phyloP scores from a whole-genome alignment of 2,329 filamentous ascomycete genomes.

The Mycogone perniciosa region DNA sequence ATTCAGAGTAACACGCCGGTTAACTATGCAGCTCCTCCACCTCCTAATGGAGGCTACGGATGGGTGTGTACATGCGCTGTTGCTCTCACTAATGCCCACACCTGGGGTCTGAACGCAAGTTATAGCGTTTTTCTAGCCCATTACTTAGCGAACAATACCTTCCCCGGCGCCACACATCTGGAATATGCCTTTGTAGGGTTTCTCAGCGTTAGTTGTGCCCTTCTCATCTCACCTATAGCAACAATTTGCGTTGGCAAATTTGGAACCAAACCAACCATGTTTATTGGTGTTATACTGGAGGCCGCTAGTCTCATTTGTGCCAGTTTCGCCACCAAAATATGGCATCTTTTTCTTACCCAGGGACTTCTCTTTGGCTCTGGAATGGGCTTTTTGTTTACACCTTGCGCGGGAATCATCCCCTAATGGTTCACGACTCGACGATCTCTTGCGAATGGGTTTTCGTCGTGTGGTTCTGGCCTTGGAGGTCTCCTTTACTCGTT shows the following conservation, averaged over 20 bases:
- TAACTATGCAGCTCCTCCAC: too few relatives aligned
- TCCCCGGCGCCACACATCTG: conserved; percentile 44
- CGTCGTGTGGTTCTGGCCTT: conserved; percentile 45
- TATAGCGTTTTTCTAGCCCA: conserved; percentile 49
- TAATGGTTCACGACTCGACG: conserved; percentile 55
- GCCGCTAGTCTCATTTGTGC: conserved; percentile 46
- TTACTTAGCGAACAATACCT: conserved; percentile 46
- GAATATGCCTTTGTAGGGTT: conserved; percentile 56
- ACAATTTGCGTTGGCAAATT: conserved; percentile 22
- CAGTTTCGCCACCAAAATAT: conserved; percentile 45
- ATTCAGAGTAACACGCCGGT: too few relatives aligned
- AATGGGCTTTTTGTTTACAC: conserved; percentile 55
- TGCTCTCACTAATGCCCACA: too few relatives aligned
- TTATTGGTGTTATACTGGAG: conserved; percentile 48
- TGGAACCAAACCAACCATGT: conserved; percentile 33
- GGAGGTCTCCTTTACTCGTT: conserved; percentile 22
- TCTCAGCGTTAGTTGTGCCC: conserved; percentile 42
- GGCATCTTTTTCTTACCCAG: conserved; percentile 56
- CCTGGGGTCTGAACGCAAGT: too few relatives aligned
- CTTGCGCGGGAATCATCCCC: conserved; percentile 47
- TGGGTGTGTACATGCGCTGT: too few relatives aligned
- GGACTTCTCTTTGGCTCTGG: conserved; percentile 55
- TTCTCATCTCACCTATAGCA: conserved; percentile 36
- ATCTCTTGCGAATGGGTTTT: conserved; percentile 52
- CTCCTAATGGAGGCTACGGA: too few relatives aligned